Percentiles rank a stretch among this genome's conserved stretches.
Conservation (phyloP, 805 yeast genomes). For the Candida boidinii region DNA sequence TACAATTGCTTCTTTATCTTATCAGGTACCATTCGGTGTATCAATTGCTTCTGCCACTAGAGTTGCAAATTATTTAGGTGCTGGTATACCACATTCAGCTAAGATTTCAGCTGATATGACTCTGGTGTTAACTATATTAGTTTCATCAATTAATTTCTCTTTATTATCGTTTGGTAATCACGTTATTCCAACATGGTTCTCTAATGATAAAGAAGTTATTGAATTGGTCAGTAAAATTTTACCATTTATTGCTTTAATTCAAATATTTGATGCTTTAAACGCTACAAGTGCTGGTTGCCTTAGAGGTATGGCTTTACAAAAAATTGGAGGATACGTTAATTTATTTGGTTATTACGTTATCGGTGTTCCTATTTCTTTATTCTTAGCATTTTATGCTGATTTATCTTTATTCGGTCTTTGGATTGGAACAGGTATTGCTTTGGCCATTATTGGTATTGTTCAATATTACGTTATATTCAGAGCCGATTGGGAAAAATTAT, state of each 20-base stretch:
- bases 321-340: conserved; percentile 52
- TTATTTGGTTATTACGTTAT: conserved; percentile 49
- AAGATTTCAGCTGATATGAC: conserved; percentile 29
- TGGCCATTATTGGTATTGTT: conserved; percentile 36
- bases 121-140: conserved; percentile 21
- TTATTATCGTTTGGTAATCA: conserved; percentile 34
- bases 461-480: conserved; percentile 38
- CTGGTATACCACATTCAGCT: conserved; percentile 27
- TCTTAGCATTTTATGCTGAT: conserved; percentile 41
- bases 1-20: conserved; percentile 36
- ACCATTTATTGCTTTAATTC: conserved; percentile 61
- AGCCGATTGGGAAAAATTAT: conserved; percentile 43
- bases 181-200: conserved; percentile 44
- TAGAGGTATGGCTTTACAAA: conserved; percentile 72
- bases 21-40: conserved; percentile 51
- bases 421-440: conserved; percentile 50
- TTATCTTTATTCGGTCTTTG: conserved; percentile 54
- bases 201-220: conserved; percentile 51
- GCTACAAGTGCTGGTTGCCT: conserved; percentile 70
- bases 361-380: conserved; percentile 54
- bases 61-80: conserved; percentile 47
- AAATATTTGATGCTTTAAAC: conserved; percentile 59
- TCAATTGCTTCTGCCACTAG: conserved; percentile 52
- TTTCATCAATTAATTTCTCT: conserved; percentile 37
- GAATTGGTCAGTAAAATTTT: conserved; percentile 39